Evolutionary conservation across 257 asterid genomes (phyloP).

Genomic region (Solanum piurae): DNA sequence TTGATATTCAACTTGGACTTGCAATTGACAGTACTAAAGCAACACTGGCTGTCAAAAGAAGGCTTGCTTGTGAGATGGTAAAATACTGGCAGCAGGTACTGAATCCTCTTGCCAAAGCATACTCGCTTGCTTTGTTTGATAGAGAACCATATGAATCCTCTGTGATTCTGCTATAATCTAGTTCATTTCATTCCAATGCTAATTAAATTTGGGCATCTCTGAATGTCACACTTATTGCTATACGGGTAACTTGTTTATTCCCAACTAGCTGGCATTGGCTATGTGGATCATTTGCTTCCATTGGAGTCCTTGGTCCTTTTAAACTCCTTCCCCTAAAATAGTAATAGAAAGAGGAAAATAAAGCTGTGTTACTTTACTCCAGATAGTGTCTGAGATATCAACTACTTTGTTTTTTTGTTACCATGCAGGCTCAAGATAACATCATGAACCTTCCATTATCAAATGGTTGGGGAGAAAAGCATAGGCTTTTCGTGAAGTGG

Average conservation of each 20-base stretch:
- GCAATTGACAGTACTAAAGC: conserved; percentile 98
- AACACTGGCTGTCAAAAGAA: conserved; percentile 93
- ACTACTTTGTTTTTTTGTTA: background rate
- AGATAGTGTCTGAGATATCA: background rate
- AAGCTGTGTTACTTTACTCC: background rate
- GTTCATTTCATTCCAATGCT: background rate
- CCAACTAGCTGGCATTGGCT: background rate
- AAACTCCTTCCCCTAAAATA: background rate
- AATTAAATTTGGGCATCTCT: background rate
- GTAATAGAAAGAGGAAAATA: background rate
- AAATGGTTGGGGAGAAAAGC: conserved; percentile 98
- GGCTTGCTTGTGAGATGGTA: conserved; percentile 99
- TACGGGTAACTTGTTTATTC: background rate
- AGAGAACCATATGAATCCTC: background rate
- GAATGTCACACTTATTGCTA: background rate
- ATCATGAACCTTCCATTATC: conserved; percentile 75
- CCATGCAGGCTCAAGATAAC: conserved; percentile 84
- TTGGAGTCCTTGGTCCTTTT: background rate
- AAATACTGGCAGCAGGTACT: conserved; percentile 98
- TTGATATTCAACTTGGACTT: conserved; percentile 95
- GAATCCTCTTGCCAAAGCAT: background rate
- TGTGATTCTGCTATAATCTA: background rate
- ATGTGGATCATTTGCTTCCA: background rate
- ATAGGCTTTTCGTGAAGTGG: conserved; percentile 83
- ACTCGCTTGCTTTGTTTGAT: background rate